Conservation (phyloP, 2,329 filamentous ascomycete genomes). For the Aspergillus ibericus region DNA sequence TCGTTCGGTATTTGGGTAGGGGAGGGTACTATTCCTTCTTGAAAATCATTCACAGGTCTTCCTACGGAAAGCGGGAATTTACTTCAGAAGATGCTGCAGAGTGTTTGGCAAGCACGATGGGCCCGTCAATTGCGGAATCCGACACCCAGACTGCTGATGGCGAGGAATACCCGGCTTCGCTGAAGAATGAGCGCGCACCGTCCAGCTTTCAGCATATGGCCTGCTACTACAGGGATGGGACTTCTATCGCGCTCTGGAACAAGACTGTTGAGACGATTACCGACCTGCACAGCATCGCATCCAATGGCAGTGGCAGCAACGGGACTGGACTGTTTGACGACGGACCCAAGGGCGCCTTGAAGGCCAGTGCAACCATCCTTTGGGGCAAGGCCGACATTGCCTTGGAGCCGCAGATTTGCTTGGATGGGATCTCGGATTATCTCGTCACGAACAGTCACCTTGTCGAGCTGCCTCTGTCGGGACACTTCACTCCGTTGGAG, state of each 20-base stretch:
- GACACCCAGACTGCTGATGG: conserved; percentile 30
- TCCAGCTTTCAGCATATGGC: conserved; percentile 55
- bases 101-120: conserved; percentile 52
- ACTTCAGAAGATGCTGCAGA: conserved; percentile 43
- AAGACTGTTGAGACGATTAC: conserved; percentile 54
- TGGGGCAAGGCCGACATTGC: conserved; percentile 56
- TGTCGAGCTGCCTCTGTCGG: conserved; percentile 49
- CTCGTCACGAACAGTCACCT: conserved; percentile 53
- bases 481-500: conserved; percentile 57
- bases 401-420: conserved; percentile 49
- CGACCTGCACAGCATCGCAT: conserved; percentile 47
- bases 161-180: conserved; percentile 43
- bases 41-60: conserved; percentile 41
- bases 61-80: conserved; percentile 36
- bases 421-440: conserved; percentile 56
- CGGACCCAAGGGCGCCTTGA: conserved; percentile 48
- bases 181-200: conserved; percentile 39
- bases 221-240: conserved; percentile 55
- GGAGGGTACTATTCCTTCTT: conserved; percentile 54
- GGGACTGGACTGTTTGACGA: conserved; percentile 47
- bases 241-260: conserved; percentile 48
- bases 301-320: conserved; percentile 32
- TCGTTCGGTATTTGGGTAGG: conserved; percentile 47
- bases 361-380: conserved; percentile 54
- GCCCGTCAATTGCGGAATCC: conserved; percentile 51